These are phyloP conservation scores for Enterocytospora artemiae DNA, from an alignment of 371 early-diverging fungal species.

Conservation along the genomic window DNA sequence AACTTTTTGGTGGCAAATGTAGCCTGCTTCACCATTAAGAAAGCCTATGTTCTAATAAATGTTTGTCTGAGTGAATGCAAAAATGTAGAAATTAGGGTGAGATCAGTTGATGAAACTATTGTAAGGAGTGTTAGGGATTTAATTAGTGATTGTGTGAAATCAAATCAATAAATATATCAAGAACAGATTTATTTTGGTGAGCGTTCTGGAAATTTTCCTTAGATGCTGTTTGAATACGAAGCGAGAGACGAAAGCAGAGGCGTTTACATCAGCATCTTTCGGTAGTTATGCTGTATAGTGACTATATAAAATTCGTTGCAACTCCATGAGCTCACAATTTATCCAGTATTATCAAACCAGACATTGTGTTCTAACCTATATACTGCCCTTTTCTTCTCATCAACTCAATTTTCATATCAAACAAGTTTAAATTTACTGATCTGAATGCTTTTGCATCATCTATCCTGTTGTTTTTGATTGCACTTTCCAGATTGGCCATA, in stretches of 20 bases:
- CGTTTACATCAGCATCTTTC: too few relatives aligned
- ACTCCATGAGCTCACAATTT: too few relatives aligned
- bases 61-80: conserved; percentile 30
- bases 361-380: too few relatives aligned
- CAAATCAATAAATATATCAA: neutral
- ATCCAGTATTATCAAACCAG: too few relatives aligned
- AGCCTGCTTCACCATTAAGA: conserved; percentile 42
- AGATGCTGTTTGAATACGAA: too few relatives aligned
- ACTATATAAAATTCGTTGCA: too few relatives aligned
- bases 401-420: neutral
- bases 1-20: conserved; percentile 51
- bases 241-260: too few relatives aligned
- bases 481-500: neutral
- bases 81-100: conserved; percentile 46
- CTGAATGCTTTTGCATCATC: conserved; percentile 7
- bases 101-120: conserved; percentile 44
- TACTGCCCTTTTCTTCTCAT: too few relatives aligned
- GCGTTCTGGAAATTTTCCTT: too few relatives aligned
- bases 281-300: too few relatives aligned
- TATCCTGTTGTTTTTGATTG: neutral
- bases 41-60: conserved; percentile 49
- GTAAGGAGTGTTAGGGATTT: conserved; percentile 53
- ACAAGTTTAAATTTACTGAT: neutral
- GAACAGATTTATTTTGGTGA: too few relatives aligned
- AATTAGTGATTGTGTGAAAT: conserved; percentile 25